Base-by-base conservation (phyloP, 805 yeast genomes). In the Ogataea henricii region DNA sequence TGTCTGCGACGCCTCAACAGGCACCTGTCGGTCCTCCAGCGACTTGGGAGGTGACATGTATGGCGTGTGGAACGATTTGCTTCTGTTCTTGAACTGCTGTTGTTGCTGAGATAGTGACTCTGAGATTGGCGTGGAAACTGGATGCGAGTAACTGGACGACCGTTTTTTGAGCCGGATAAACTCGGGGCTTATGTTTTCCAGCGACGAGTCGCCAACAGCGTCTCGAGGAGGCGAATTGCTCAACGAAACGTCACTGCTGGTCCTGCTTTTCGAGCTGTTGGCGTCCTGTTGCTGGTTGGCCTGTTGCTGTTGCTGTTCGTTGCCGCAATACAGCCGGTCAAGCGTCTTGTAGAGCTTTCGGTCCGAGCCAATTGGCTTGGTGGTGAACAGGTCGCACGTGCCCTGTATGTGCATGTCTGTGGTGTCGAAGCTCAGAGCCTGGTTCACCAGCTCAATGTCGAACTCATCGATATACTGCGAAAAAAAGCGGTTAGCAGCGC, bases 351-450 rank as follows among this genome's bases (percentile, higher is more conserved):
- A 89, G 23, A 92, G 77, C 67, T 91, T 91, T 57, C 90, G 78
- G 67, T 94, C 99, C 1, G 92, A 78, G 1, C 94, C 89, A 20
- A 91, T 89, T 1, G 97, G 90, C 61, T 92, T 94, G 1, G 99
- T 94, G 1, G 98, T 88, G 62, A 89, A 94, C 41, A 94, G 76
- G 63, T 94, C 99, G 64, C 96, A 85, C 21, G 96, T 90, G 10
- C 97, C 98, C 47, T 80, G 79, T 33, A 94, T 82, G 56, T 78
- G 84, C 60, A 87, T 81, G 56, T 87, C 95, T 1, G 80, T 74
- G 3, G 90, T 82, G 54, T 83, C 87, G 56, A 89, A 89, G 55
- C 83, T 82, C 47, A 94, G 79, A 46, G 89, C 87, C 61, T 90
- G 95, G 62, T 90, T 90, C 32, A 94, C 86, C 57, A 86, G 77